These are phyloP conservation scores for Suhomyces pyralidae DNA, from an alignment of 805 yeast genomes.

Conservation along the genomic window DNA sequence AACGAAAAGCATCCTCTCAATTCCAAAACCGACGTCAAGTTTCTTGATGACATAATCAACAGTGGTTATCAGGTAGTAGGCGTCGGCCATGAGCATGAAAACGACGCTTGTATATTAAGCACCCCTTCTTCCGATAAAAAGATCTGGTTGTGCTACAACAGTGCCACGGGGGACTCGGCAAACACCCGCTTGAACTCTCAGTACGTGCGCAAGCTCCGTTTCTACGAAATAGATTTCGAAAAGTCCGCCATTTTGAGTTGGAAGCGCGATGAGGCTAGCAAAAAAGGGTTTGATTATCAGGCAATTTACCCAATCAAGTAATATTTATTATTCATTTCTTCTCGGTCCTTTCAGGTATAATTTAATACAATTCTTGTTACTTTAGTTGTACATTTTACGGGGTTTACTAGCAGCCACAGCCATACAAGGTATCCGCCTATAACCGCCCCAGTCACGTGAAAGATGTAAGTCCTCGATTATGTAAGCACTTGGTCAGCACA, in stretches of 20 bases:
- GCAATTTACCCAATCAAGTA: neutral
- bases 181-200: constrained; percentile 21
- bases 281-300: constrained; percentile 28
- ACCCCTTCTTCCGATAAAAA: constrained; percentile 11
- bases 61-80: constrained; percentile 36
- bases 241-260: constrained; percentile 30
- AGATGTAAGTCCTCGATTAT: too few relatives aligned
- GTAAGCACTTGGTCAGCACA: neutral
- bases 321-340: constrained; percentile 1
- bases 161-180: constrained; percentile 39
- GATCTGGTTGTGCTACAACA: constrained; percentile 40
- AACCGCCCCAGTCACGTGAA: neutral
- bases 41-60: constrained; percentile 32
- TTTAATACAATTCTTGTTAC: neutral
- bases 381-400: too few relatives aligned
- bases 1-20: constrained; percentile 34
- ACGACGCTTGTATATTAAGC: constrained; percentile 39
- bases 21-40: constrained; percentile 25
- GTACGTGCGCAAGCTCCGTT: constrained; percentile 32
- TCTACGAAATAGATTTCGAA: constrained; percentile 32
- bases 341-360: neutral
- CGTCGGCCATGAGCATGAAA: constrained; percentile 45
- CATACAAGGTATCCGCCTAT: neutral
- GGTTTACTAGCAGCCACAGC: too few relatives aligned
- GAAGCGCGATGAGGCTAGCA: constrained; percentile 30